Conservation (phyloP, 106 monocot species). For the Dioscorea dumetorum region DNA sequence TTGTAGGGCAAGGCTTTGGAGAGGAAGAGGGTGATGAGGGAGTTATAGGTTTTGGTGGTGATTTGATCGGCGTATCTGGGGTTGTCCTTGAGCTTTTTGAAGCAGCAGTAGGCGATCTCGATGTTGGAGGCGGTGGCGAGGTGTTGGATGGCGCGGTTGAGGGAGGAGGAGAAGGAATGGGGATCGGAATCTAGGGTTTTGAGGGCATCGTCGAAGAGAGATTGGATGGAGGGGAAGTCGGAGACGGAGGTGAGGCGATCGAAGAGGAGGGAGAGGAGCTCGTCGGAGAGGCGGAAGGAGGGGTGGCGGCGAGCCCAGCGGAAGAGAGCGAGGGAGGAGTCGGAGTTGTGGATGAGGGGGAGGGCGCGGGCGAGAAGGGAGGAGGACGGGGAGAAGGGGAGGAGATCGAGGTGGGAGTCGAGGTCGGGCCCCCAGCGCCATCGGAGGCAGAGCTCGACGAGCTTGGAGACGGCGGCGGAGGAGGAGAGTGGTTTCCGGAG, state of each 20-base stretch:
- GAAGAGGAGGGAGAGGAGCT: conserved; percentile 39
- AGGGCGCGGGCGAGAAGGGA: conserved; percentile 22
- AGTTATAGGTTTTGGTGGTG: conserved; percentile 47
- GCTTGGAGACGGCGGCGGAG: conserved; percentile 30
- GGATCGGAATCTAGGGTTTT: neutral
- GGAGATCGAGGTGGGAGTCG: conserved; percentile 38
- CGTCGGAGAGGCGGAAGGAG: conserved; percentile 46
- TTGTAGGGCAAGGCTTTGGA: conserved; percentile 69
- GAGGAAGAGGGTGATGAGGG: conserved; percentile 72
- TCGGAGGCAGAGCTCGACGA: conserved; percentile 32
- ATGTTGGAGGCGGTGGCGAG: conserved; percentile 33
- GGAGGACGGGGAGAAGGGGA: conserved; percentile 32
- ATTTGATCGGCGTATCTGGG: conserved; percentile 11
- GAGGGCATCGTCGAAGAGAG: conserved; percentile 56
- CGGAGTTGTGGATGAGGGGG: conserved; percentile 24
- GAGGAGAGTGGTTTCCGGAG: conserved; percentile 18
- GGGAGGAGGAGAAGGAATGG: conserved; percentile 12
- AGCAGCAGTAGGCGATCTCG: conserved; percentile 64
- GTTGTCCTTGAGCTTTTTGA: conserved; percentile 57
- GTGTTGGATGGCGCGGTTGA: conserved; percentile 40
- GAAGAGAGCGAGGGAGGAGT: conserved; percentile 55
- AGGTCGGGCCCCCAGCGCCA: conserved; percentile 61
- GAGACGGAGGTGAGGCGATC: conserved; percentile 25
- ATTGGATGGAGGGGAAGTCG: conserved; percentile 37
- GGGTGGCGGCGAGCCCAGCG: conserved; percentile 78